Base-by-base conservation (phyloP, 208 protist genomes). In the Leishmania tropica region DNA sequence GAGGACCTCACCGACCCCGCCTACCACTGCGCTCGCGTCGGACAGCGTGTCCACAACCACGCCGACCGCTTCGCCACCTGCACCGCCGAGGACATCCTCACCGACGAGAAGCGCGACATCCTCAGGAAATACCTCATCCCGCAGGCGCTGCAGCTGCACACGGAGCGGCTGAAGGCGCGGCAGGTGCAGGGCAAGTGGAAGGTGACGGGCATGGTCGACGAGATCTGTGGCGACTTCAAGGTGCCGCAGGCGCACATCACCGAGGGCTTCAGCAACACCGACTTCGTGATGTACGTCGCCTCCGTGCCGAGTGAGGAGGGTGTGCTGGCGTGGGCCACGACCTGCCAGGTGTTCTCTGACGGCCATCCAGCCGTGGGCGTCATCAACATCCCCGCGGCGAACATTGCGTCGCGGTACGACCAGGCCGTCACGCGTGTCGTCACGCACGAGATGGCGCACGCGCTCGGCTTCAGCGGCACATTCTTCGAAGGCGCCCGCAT, bases 391-490 rank as follows among this genome's bases (percentile, higher is more conserved):
- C 81, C 84, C 11, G 85, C 93, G 5, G 73, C 51, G 53, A 64
- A 87, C 70, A 81, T 94, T 62, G 35, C 24, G 37, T 21, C 35
- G 3, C 17, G 5, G 31, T 54, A 80, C 53, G 70, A 78, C 35
- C 65, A 74, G 28, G n/a, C n/a, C n/a, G n/a, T n/a, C n/a, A 79
- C 86, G 3, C 88, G 87, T 65, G 68, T 77, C 13, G 74, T 93
- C 11, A 79, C 88, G 6, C 96, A 98, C 76, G 95, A 98, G 86
- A 83, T 98, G 0, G 81, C 94, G 10, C 96, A 98, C 87, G 89
- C 93, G n/a, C 81, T 98, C 35, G 96, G 96, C 11, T 98, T 97
- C 76, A 75, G 24, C 65, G n/a, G n/a, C n/a, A n/a, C n/a, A n/a
- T n/a, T n/a, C n/a, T n/a, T n/a, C n/a, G n/a, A n/a, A n/a, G n/a